Percentiles rank a stretch among this genome's conserved stretches.
These are phyloP conservation scores for Chaetomium tenue DNA, from an alignment of 495 filamentous ascomycete species.

Conservation along the genomic window DNA sequence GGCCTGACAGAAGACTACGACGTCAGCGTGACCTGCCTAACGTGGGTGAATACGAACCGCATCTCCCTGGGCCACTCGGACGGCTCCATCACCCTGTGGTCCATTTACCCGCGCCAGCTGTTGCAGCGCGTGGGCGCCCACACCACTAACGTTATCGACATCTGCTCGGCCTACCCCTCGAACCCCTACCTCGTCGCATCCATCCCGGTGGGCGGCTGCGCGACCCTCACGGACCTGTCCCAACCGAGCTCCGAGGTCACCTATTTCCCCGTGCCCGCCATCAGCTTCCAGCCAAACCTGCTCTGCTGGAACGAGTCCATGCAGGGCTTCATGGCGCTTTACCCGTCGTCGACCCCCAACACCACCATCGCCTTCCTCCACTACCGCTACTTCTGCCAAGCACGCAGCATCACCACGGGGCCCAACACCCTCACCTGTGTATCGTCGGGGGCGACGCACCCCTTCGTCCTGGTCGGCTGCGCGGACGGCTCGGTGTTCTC, in stretches of 20 bases:
- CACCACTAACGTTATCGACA: constrained; percentile 47
- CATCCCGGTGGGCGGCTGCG: constrained; percentile 46
- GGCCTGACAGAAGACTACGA: constrained; percentile 42
- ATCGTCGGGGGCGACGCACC: constrained; percentile 45
- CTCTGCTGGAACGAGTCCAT: constrained; percentile 48
- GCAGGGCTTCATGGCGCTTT: constrained; percentile 46
- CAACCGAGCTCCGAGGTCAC: constrained; percentile 47
- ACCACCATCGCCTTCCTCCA: constrained; percentile 49
- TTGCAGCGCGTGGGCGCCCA: constrained; percentile 45
- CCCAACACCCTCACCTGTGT: constrained; percentile 46
- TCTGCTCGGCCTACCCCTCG: constrained; percentile 49
- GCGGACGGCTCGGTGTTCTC: constrained; percentile 48
- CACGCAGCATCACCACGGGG: constrained; percentile 47
- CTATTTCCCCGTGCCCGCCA: constrained; percentile 45
- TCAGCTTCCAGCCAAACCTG: constrained; percentile 49
- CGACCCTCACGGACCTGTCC: constrained; percentile 46
- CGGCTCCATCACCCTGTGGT: constrained; percentile 50
- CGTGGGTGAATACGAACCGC: constrained; percentile 51
- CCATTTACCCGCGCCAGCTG: constrained; percentile 41
- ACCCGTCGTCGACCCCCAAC: constrained; percentile 47
- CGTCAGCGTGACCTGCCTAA: constrained; percentile 46
- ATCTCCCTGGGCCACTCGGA: constrained; percentile 48
- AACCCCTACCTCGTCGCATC: constrained; percentile 47
- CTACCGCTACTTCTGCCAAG: constrained; percentile 46
- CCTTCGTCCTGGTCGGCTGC: constrained; percentile 44